Percentiles rank a stretch among this genome's conserved stretches.
Conservation (phyloP, 805 yeast genomes). For the Yamadazyma philogaea region DNA sequence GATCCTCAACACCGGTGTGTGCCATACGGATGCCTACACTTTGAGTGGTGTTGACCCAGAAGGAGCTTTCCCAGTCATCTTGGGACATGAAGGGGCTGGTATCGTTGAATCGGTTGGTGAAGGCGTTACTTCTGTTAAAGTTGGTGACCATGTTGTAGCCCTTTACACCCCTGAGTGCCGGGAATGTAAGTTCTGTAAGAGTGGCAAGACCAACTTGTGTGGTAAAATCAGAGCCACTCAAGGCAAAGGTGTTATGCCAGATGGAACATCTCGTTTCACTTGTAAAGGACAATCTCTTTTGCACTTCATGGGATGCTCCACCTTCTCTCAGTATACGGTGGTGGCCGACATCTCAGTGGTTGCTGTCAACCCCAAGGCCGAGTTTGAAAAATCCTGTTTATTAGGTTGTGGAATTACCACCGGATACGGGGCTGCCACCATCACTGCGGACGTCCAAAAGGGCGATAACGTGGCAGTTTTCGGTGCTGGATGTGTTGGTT, state of each 20-base stretch:
- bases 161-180: conserved; percentile 96
- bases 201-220: conserved; percentile 96
- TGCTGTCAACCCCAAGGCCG: conserved; percentile 81
- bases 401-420: conserved; percentile 99
- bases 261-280: conserved; percentile 89
- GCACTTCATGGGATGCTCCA: conserved; percentile 98
- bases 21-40: conserved; percentile 98
- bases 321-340: conserved; percentile 95
- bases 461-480: conserved; percentile 96
- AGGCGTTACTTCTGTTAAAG: conserved; percentile 85
- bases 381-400: conserved; percentile 82
- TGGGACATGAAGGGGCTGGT: conserved; percentile 99
- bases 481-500: conserved; percentile 97
- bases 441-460: conserved; percentile 84
- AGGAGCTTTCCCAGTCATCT: conserved; percentile 87
- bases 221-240: conserved; percentile 95
- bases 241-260: conserved; percentile 98
- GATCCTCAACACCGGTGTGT: conserved; percentile 84
- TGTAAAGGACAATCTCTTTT: conserved; percentile 79
- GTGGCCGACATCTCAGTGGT: conserved; percentile 97
- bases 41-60: conserved; percentile 94
- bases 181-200: conserved; percentile 90
- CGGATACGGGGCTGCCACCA: conserved; percentile 96
- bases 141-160: conserved; percentile 91
- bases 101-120: conserved; percentile 93